phyloP scores from a whole-genome alignment of 2,329 filamentous ascomycete species.

The Curvularia hawaiiensis region DNA sequence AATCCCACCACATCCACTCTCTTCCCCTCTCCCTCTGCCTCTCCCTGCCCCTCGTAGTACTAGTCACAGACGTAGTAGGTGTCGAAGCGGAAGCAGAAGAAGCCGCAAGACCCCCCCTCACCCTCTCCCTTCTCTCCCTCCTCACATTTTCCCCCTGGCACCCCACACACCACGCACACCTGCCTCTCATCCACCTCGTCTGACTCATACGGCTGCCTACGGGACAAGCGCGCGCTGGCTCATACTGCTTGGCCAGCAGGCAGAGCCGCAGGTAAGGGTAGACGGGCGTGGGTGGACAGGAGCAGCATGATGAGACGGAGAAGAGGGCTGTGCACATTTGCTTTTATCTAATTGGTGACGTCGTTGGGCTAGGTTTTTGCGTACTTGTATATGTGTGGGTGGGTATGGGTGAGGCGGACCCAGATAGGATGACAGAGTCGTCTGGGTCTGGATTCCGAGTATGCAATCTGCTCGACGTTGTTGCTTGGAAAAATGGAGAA shows the following conservation, averaged over 20 bases:
- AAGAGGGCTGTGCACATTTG: constrained; percentile 37
- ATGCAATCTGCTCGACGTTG: not conserved
- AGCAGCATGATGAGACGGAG: constrained; percentile 22
- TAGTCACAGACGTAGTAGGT: not conserved
- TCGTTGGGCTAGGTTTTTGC: too few relatives aligned
- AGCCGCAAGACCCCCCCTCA: not conserved
- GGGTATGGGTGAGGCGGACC: too few relatives aligned
- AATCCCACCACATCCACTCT: not conserved
- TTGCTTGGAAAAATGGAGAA: not conserved
- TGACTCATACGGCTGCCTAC: constrained; percentile 19
- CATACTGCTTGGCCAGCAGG: constrained; percentile 1
- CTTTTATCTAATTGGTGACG: too few relatives aligned
- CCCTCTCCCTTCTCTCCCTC: constrained; percentile 16
- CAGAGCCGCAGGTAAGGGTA: constrained; percentile 29
- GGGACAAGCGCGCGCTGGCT: constrained; percentile 21
- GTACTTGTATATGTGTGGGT: too few relatives aligned
- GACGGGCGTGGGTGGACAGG: constrained; percentile 30
- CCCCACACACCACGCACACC: constrained; percentile 32
- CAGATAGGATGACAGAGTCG: too few relatives aligned
- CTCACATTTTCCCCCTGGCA: constrained; percentile 12
- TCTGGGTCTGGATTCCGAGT: too few relatives aligned
- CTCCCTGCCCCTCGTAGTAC: not conserved
- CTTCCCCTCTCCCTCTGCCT: not conserved
- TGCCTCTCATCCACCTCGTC: constrained; percentile 2
- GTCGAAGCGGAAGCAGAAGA: not conserved